These are phyloP conservation scores for Hydnomerulius pinastri DNA, from an alignment of 768 basidiomycete genomes.

Conservation along the genomic window DNA sequence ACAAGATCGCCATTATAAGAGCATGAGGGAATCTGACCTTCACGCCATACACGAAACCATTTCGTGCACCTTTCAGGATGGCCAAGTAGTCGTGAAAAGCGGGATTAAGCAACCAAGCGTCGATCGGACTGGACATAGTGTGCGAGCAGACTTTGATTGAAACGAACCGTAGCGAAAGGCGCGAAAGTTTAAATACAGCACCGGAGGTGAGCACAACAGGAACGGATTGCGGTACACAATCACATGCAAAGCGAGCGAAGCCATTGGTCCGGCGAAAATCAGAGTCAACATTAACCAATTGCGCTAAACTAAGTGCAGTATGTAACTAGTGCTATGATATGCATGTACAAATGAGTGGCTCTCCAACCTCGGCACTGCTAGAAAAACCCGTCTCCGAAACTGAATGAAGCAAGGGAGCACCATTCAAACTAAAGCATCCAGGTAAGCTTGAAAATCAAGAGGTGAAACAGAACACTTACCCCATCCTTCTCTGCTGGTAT, in stretches of 20 bases:
- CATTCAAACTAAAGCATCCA: constrained; percentile 56
- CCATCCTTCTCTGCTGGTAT: constrained; percentile 38
- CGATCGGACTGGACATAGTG: constrained; percentile 28
- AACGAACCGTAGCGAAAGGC: neutral
- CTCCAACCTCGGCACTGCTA: constrained; percentile 4
- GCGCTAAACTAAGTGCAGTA: neutral
- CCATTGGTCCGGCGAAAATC: neutral
- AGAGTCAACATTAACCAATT: too few species aligned
- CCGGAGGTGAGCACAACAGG: neutral
- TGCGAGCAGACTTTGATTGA: neutral
- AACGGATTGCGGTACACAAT: constrained; percentile 17
- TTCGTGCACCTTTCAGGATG: constrained; percentile 91
- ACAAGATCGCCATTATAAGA: constrained; percentile 92
- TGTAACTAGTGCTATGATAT: neutral
- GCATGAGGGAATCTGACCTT: constrained; percentile 96
- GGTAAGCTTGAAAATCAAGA: neutral
- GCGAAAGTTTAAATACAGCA: neutral
- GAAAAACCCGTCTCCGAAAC: constrained; percentile 62
- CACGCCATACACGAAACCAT: constrained; percentile 87
- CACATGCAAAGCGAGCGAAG: constrained; percentile 21
- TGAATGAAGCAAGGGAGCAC: constrained; percentile 44
- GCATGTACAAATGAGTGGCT: too few species aligned
- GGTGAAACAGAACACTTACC: constrained; percentile 45
- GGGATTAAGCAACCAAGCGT: constrained; percentile 50
- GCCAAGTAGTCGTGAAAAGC: constrained; percentile 88